Evolutionary conservation across 2,329 filamentous ascomycete genomes (phyloP).

Genomic region (Acarospora socialis): DNA sequence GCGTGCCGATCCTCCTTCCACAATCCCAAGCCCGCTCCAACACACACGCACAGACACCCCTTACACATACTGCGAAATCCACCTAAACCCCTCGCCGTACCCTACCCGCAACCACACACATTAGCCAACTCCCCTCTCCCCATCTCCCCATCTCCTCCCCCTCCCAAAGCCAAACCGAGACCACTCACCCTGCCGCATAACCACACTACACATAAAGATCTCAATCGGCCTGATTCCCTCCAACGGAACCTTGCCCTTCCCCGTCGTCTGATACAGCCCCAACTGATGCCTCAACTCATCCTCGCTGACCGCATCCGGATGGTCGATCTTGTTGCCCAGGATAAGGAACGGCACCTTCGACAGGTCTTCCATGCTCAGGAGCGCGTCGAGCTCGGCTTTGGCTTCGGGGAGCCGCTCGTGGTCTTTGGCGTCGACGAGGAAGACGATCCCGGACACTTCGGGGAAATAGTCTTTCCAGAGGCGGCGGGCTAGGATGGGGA

Average conservation of each 20-base stretch:
- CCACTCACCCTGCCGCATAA: constrained; percentile 76
- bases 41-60: too few relatives aligned
- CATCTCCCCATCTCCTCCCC: background rate
- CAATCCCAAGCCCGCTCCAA: too few relatives aligned
- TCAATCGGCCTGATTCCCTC: constrained; percentile 92
- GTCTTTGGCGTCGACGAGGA: constrained; percentile 95
- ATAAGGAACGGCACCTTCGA: constrained; percentile 91
- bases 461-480: constrained; percentile 97
- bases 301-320: constrained; percentile 88
- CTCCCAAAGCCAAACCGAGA: constrained; percentile 2
- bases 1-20: too few relatives aligned
- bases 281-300: constrained; percentile 86
- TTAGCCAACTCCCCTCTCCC: constrained; percentile 8
- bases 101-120: constrained; percentile 31
- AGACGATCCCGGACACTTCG: constrained; percentile 86
- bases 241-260: constrained; percentile 84
- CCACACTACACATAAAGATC: constrained; percentile 98
- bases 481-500: constrained; percentile 51
- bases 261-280: constrained; percentile 89
- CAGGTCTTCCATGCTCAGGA: constrained; percentile 93
- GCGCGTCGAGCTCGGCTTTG: constrained; percentile 91
- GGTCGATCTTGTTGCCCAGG: constrained; percentile 98
- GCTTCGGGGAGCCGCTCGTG: constrained; percentile 86
- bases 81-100: constrained; percentile 81
- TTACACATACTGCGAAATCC: constrained; percentile 86